Conservation (phyloP, 116 monocot genomes). For the Papilionanthe hybrid region DNA sequence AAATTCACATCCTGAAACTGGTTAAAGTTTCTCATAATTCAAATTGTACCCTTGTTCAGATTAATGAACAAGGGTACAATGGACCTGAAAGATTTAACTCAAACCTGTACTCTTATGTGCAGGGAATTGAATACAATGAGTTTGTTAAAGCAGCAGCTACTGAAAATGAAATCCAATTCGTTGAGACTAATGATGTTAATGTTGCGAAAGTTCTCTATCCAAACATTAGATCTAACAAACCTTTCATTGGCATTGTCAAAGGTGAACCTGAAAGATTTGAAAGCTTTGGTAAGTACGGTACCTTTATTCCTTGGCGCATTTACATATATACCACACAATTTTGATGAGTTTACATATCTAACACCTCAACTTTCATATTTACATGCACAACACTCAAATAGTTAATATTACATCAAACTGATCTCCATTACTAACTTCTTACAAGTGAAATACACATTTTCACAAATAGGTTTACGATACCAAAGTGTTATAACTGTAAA, state of each 20-base stretch:
- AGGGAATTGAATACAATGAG: conserved; percentile 72
- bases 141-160: conserved; percentile 76
- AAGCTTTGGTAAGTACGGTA: conserved; percentile 52
- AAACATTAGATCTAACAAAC: conserved; percentile 25
- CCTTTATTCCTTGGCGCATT: too few relatives aligned
- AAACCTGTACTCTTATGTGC: neutral
- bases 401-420: too few relatives aligned
- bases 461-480: too few relatives aligned
- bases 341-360: too few relatives aligned
- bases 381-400: too few relatives aligned
- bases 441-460: too few relatives aligned
- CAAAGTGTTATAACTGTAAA: too few relatives aligned
- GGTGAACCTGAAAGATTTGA: conserved; percentile 78
- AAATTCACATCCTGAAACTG: neutral
- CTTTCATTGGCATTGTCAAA: conserved; percentile 84
- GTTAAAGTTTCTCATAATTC: neutral
- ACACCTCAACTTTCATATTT: too few relatives aligned
- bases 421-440: too few relatives aligned
- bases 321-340: too few relatives aligned
- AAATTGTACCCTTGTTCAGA: neutral
- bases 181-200: conserved; percentile 47
- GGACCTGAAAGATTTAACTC: too few relatives aligned
- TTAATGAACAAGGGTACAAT: too few relatives aligned
- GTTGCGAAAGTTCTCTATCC: conserved; percentile 78
- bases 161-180: conserved; percentile 86